Evolutionary conservation across 2,329 filamentous ascomycete genomes (phyloP).

Genomic region (Aspergillus fumigatus): DNA sequence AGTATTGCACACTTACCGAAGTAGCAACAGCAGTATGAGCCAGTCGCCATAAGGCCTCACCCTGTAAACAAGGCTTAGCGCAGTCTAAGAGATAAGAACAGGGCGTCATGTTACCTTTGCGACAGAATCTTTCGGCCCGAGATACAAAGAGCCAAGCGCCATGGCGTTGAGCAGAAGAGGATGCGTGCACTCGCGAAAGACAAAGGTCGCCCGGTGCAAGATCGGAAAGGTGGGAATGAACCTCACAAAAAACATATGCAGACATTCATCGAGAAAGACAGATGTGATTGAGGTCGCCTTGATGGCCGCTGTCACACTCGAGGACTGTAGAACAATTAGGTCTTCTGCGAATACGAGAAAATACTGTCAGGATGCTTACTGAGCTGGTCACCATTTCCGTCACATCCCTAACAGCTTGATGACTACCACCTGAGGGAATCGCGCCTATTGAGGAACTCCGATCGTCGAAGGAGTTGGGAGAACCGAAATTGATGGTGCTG

Average conservation of each 20-base stretch:
- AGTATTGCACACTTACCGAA: slow-evolving; percentile 23
- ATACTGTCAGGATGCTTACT: slow-evolving; percentile 22
- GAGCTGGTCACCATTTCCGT: slow-evolving; percentile 42
- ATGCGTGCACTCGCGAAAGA: slow-evolving; percentile 43
- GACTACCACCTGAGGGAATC: slow-evolving; percentile 40
- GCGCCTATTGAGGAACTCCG: slow-evolving; percentile 32
- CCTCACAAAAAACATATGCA: slow-evolving; percentile 46
- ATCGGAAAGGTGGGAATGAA: slow-evolving; percentile 46
- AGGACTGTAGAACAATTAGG: slow-evolving; percentile 28
- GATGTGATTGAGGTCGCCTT: slow-evolving; percentile 43
- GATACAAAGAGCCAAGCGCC: slow-evolving; percentile 43
- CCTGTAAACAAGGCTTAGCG: slow-evolving; percentile 17
- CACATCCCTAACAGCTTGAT: slow-evolving; percentile 43
- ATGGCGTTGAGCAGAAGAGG: slow-evolving; percentile 43
- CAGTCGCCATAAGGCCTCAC: slow-evolving; percentile 43
- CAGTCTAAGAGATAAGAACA: not conserved
- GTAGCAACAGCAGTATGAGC: slow-evolving; percentile 44
- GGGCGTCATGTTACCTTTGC: slow-evolving; percentile 25
- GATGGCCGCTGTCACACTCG: slow-evolving; percentile 42
- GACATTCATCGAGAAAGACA: slow-evolving; percentile 43
- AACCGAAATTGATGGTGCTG: slow-evolving; percentile 28
- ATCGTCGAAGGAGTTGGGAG: slow-evolving; percentile 36
- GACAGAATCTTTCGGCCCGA: slow-evolving; percentile 41
- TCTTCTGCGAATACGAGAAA: not conserved
- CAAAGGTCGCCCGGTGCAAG: slow-evolving; percentile 43